Evolutionary conservation across 192 early-diverging fungal species (phyloP), one percentile per base, ranked within the genome.

Genomic region (Coemansia sp.): DNA sequence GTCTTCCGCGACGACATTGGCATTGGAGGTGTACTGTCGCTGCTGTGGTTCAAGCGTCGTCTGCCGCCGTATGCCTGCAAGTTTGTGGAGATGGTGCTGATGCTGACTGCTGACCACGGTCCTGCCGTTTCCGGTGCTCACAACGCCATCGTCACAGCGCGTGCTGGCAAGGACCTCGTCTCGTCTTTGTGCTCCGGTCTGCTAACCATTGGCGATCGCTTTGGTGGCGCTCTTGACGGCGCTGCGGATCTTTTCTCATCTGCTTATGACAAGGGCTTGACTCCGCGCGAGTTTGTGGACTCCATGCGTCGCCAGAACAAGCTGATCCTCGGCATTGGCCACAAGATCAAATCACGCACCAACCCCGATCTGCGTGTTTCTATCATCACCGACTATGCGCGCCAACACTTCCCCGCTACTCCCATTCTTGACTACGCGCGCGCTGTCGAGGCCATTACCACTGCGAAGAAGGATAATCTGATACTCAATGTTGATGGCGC

Each of bases 1-100:
- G 95, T 98, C 9, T 98, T 98, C 87, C 95, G 94, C 86, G 94
- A 98, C 74, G 89, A 96, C 70, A 95, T 98, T 80, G 96, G 96
- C 75, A 93, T 98, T 66, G 96, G 96, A 76, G 96, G 96, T 58
- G 96, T 98, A 27, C 83, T 98, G 61, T 93, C 91, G 46, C 88
- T 98, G 52, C 84, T 98, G 74, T 98, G 96, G 96, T 98, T 98
- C 88, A 97, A 97, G 88, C 89, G 96, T 52, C 90, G 96, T 57
- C 83, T 98, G 63, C 96, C 96, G 11, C 86, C 83, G 55, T 98
- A 95, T 78, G 96, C 96, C 17, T 88, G 91, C 84, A 92, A 91
- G 86, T 98, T 98, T 76, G 96, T 98, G 64, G 96, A 98, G 86
- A 98, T 98, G 96, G 94, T 97, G 21, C 87, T 98, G 39, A 98